Evolutionary conservation across 2,329 filamentous ascomycete species (phyloP), one percentile per base, ranked within the genome.

Genomic region (Fusarium poae): DNA sequence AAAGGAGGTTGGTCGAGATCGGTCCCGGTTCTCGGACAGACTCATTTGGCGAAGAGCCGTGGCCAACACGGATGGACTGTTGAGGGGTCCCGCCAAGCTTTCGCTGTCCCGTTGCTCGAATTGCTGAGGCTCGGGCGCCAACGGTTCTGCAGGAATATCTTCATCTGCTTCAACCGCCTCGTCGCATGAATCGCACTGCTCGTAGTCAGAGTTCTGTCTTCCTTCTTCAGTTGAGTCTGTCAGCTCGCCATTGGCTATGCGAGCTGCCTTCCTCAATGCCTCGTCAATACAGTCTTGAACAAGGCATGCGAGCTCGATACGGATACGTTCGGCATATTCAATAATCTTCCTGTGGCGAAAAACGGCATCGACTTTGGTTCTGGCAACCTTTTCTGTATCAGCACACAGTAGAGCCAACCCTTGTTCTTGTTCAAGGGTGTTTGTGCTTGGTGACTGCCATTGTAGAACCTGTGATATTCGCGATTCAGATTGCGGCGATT

Each of bases 241-340:
- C 18, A 97, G 82, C 53, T 94, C 89, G 13, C 95, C 95, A 43
- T 92, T 90, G 45, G 93, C 93, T 71, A 97, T 95, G 50, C 91
- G 91, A 57, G 92, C 92, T 54, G 96, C 94, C 79, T 98, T 97
- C 69, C 88, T 88, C 80, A 98, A 87, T 11, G 96, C 96, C 65
- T 93, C 94, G 63, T 97, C 91, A 53, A 99, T 97, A 77, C 96
- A 99, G 73, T 97, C 93, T 75, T 98, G 93, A 4, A 99, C 95
- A 60, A 97, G 85, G 27, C 97, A 88, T 29, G 95, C 92, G 74
- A 97, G 97, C 75, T 99, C 96, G 46, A 97, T 87, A 6, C 97
- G 92, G 68, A 99, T 97, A 32, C 97, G 90, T 80, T 99, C 96
- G 0, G 94, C 91, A 77, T 99, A 99, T 78, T 99, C 96, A 32